Evolutionary conservation across 2,329 filamentous ascomycete genomes (phyloP).

Genomic region (Sporothrix humicola): DNA sequence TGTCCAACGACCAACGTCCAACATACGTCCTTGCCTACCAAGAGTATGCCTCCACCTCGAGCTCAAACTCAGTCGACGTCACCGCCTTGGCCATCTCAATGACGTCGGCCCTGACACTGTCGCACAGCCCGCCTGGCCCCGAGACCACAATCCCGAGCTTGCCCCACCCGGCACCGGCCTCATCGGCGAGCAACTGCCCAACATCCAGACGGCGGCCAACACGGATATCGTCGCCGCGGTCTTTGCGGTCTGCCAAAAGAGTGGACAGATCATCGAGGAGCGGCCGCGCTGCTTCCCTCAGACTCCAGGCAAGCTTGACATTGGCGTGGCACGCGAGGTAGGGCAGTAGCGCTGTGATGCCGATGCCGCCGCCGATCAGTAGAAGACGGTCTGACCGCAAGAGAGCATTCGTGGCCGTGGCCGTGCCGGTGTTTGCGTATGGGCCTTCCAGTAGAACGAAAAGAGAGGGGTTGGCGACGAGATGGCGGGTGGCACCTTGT

Average conservation of each 20-base stretch:
- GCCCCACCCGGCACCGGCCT: slow-evolving; percentile 2
- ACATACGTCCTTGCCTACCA: not conserved
- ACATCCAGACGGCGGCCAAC: not conserved
- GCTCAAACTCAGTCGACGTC: not conserved
- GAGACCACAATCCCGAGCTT: not conserved
- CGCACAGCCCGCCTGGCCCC: not conserved
- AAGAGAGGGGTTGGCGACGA: not conserved
- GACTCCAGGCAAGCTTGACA: slow-evolving; percentile 43
- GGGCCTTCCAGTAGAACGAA: not conserved
- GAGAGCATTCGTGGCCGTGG: not conserved
- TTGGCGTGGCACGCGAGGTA: slow-evolving; percentile 45
- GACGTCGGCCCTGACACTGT: not conserved
- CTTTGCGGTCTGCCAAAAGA: not conserved
- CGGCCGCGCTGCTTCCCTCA: not conserved
- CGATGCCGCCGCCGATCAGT: slow-evolving; percentile 55
- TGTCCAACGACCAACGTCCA: not conserved
- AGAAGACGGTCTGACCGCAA: slow-evolving; percentile 45
- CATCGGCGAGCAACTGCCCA: not conserved
- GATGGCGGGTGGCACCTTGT: not conserved
- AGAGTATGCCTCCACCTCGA: slow-evolving; percentile 15
- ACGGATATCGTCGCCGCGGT: not conserved
- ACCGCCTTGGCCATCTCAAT: not conserved
- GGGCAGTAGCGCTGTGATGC: slow-evolving; percentile 53
- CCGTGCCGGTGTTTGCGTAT: not conserved
- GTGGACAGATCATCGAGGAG: not conserved